Evolutionary conservation across 1,284 basidiomycete species (phyloP).

Genomic region (Macrocystidia cucumis): DNA sequence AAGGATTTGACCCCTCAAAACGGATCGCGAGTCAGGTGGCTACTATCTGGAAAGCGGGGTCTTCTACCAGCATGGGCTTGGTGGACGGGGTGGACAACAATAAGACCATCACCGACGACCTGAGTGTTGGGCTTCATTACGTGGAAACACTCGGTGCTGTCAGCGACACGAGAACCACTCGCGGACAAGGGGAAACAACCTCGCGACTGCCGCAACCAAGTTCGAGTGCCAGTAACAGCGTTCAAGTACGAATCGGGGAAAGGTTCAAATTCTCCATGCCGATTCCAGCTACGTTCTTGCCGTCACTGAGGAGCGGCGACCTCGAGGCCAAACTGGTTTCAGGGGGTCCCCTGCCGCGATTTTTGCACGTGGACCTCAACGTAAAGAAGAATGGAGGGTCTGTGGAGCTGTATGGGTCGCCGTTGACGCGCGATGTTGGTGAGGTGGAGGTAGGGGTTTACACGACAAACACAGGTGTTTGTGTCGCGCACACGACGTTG

Average conservation of each 20-base stretch:
- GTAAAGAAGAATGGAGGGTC: constrained; percentile 33
- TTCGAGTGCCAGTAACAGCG: constrained; percentile 16
- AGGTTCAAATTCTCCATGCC: constrained; percentile 53
- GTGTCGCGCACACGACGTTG: constrained; percentile 47
- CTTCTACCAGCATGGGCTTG: constrained; percentile 13
- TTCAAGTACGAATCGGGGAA: constrained; percentile 48
- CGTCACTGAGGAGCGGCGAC: constrained; percentile 15
- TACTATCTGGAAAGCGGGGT: constrained; percentile 44
- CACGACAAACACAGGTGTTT: constrained; percentile 35
- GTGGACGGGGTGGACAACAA: constrained; percentile 17
- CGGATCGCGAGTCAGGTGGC: constrained; percentile 56
- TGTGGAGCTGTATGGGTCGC: constrained; percentile 53
- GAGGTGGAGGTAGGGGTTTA: constrained; percentile 53
- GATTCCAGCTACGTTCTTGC: constrained; percentile 19
- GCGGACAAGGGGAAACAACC: constrained; percentile 55
- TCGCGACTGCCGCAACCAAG: constrained; percentile 29
- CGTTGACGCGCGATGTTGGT: constrained; percentile 43
- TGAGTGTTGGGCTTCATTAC: constrained; percentile 61
- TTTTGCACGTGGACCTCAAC: constrained; percentile 46
- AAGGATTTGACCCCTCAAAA: constrained; percentile 9
- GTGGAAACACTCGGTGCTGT: constrained; percentile 57
- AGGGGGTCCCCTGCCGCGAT: constrained; percentile 47
- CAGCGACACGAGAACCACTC: constrained; percentile 42
- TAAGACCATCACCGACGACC: constrained; percentile 42
- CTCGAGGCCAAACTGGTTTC: constrained; percentile 44